Evolutionary conservation across 2,329 filamentous ascomycete species (phyloP), one percentile per base, ranked within the genome.

Genomic region (Cordyceps fumosorosea): DNA sequence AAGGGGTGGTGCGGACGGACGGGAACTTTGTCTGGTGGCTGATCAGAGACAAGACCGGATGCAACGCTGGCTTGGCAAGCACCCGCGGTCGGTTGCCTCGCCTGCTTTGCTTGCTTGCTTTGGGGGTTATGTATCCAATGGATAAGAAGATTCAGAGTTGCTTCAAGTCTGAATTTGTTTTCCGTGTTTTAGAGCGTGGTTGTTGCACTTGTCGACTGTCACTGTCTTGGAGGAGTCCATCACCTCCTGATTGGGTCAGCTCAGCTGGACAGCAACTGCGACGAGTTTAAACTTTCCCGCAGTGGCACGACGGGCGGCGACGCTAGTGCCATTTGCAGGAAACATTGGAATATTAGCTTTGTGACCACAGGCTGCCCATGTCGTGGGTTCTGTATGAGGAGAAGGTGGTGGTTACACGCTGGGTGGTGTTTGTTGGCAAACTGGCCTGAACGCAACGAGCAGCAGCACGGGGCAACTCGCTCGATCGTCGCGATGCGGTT

Each of bases 31-130:
- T 47, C 42, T 56, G 22, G 51, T 34, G 26, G 55, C 55, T 34
- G 45, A 58, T 58, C 47, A 58, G 56, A 58, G 45, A 51, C 56
- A 37, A 58, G 55, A 48, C 55, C 26, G 22, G 45, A 51, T 58
- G 56, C 45, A 51, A 29, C 24, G 26, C 20, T 59, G 12, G 48
- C 34, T 34, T 60, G 48, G 37, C 57, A 48, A 53, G 47, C 47
- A 24, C 26, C 48, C 47, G 6, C n/a, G 44, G 22, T 22, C 26
- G 26, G 3, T 29, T 29, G 26, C 29, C 29, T 29, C 8, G 29
- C 5, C 29, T 48, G 11, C 12, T 37, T 20, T 24, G 37, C n/a
- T 32, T 18, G 22, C 20, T 56, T 45, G 5, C 18, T 47, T 45
- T 22, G 18, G 55, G 24, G 22, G 12, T 55, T 42, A 18, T 24